These are phyloP conservation scores for Pseudoturritis turrita DNA, from an alignment of 345 rosid species.

Conservation along the genomic window DNA sequence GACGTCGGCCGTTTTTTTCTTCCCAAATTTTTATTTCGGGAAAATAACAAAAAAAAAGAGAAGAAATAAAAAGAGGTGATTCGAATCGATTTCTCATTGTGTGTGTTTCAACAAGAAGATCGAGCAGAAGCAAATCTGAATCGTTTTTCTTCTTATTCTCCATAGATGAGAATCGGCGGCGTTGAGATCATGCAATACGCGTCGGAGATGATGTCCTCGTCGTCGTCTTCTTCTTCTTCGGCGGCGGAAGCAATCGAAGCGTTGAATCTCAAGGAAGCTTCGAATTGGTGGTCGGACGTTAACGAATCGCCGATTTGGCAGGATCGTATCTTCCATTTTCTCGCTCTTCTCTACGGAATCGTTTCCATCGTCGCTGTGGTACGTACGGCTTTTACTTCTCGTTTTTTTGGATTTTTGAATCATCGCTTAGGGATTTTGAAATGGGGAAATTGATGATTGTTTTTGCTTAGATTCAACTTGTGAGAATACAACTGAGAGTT, in stretches of 20 bases:
- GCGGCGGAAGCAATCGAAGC: conserved; percentile 27
- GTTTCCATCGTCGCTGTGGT: conserved; percentile 78
- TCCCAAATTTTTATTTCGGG: background rate
- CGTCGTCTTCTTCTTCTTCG: conserved; percentile 19
- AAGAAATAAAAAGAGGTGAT: background rate
- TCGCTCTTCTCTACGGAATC: conserved; percentile 58
- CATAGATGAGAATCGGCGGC: conserved; percentile 29
- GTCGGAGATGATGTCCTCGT: conserved; percentile 24
- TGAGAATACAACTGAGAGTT: conserved; percentile 83
- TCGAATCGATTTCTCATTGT: background rate
- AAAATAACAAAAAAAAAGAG: background rate
- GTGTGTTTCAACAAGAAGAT: background rate
- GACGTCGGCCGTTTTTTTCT: conserved; percentile 21
- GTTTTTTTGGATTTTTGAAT: background rate
- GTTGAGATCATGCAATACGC: conserved; percentile 18
- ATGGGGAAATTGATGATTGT: background rate
- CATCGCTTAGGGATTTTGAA: background rate
- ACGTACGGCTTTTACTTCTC: background rate
- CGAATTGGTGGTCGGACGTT: conserved; percentile 67
- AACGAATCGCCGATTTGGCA: conserved; percentile 74
- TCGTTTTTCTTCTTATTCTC: background rate
- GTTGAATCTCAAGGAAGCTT: conserved; percentile 43
- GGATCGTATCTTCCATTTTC: conserved; percentile 73
- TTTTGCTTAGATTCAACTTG: conserved; percentile 63
- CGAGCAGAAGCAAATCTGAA: conserved; percentile 15